Base-by-base conservation (phyloP, 305 asterid species). In the Rubia balearica region DNA sequence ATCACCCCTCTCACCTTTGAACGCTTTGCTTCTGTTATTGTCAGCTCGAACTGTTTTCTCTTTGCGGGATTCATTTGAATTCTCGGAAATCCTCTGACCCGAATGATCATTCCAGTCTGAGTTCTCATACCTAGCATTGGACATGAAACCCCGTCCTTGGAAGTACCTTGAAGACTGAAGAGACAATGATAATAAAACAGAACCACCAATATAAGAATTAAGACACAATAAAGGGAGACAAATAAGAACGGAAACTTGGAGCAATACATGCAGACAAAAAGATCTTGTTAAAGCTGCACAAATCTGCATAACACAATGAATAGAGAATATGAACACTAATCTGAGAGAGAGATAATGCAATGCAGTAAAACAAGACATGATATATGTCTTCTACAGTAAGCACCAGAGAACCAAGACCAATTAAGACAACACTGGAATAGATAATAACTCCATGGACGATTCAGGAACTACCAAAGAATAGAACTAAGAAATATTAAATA, bases 111-210 rank as follows among this genome's bases (percentile, higher is more conserved):
- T 76, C 74, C 69, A 42, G 73, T 78, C 83, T 74, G 67, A 61
- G 78, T 75, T 68, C 48, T 78, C 77, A 49, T 62, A 67, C 74
- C 74, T 76, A 41, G 65, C 82, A 70, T 69, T 71, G 77, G 49
- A 49, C 56, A 49, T 74, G 48, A 68, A 75, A 66, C 77, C 78
- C 74, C 73, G 78, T 76, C 83, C 84, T 79, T 78, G 72, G 8
- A 77, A 67, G 76, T 77, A 70, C 79, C 84, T 83, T 55, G 83
- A 71, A 61, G 86, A 80, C 86, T 86, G 90, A 85, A 82, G 74
- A 77, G 73, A n/a, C 24, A n/a, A 17, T 19, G 8, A 53, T n/a
- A 53, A n/a, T 53, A 53, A 53, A 53, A 53, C 24, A 7, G 12
- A n/a, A 53, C 60, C 6, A 17, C 21, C 59, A 5, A 53, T 38